Evolutionary conservation across 2,329 filamentous ascomycete genomes (phyloP).

Genomic region (Colletotrichum shisoi): DNA sequence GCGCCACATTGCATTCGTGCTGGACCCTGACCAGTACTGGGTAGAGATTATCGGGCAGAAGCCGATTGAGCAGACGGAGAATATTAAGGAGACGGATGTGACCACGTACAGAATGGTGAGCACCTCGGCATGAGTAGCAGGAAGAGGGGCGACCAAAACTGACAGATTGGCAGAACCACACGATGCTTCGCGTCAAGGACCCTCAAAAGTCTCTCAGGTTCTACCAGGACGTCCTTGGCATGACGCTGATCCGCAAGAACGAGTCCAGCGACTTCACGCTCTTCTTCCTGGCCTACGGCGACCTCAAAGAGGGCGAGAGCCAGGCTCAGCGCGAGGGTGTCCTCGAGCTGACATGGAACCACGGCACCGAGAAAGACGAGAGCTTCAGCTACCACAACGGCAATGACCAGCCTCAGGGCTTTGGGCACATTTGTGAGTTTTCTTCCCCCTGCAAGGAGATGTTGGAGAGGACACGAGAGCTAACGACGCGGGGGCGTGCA

Average conservation of each 20-base stretch:
- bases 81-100: constrained; percentile 74
- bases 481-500: constrained; percentile 44
- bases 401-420: constrained; percentile 90
- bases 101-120: constrained; percentile 74
- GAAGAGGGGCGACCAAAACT: background rate
- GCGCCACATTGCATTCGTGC: constrained; percentile 85
- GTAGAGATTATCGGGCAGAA: constrained; percentile 83
- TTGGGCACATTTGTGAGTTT: constrained; percentile 85
- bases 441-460: constrained; percentile 2
- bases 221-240: constrained; percentile 87
- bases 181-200: constrained; percentile 94
- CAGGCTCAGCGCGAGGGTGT: constrained; percentile 79
- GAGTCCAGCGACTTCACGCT: constrained; percentile 84
- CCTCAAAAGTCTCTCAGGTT: constrained; percentile 76
- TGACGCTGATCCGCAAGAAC: constrained; percentile 77
- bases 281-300: constrained; percentile 87
- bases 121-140: background rate
- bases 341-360: constrained; percentile 88
- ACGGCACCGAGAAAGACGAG: constrained; percentile 84
- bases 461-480: background rate
- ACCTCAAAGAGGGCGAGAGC: constrained; percentile 59
- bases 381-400: constrained; percentile 90
- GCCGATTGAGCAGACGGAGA: constrained; percentile 74
- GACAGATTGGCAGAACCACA: constrained; percentile 70
- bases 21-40: constrained; percentile 90